Evolutionary conservation across 1,139 yeast species (phyloP).

Genomic region (Debaryomyces udenii): DNA sequence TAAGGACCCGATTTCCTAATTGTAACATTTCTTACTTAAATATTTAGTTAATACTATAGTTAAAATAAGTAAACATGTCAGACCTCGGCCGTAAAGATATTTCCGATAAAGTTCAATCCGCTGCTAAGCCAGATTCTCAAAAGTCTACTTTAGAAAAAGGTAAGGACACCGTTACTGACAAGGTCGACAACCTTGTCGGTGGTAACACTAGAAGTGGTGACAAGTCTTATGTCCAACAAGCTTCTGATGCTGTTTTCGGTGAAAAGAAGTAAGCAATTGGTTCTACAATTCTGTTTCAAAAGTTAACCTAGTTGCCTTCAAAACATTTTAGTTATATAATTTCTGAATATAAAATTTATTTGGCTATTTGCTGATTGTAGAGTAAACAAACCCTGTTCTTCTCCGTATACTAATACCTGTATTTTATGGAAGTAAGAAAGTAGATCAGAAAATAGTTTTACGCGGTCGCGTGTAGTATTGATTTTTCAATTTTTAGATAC

Average conservation of each 20-base stretch:
- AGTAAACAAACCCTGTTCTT: too few relatives aligned
- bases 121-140: slow-evolving; percentile 47
- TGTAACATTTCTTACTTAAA: too few relatives aligned
- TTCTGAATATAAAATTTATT: too few relatives aligned
- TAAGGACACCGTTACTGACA: slow-evolving; percentile 40
- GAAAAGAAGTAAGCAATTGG: slow-evolving; percentile 15
- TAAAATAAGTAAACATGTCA: too few relatives aligned
- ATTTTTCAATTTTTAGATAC: not conserved
- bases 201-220: slow-evolving; percentile 34
- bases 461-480: not conserved
- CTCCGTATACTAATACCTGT: too few relatives aligned
- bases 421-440: too few relatives aligned
- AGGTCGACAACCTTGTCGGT: slow-evolving; percentile 40
- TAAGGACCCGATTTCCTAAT: too few relatives aligned
- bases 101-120: slow-evolving; percentile 40
- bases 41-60: too few relatives aligned
- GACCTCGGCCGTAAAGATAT: slow-evolving; percentile 50
- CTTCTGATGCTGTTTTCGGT: slow-evolving; percentile 43
- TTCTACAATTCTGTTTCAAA: too few relatives aligned
- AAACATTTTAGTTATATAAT: too few relatives aligned
- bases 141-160: slow-evolving; percentile 42
- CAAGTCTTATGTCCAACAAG: slow-evolving; percentile 46
- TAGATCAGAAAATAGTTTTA: not conserved
- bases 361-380: too few relatives aligned
- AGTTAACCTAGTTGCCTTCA: too few relatives aligned